Percentiles rank a stretch among this genome's conserved stretches.
Conservation (phyloP, 2,329 filamentous ascomycete genomes). For the Lecanicillium sp. region DNA sequence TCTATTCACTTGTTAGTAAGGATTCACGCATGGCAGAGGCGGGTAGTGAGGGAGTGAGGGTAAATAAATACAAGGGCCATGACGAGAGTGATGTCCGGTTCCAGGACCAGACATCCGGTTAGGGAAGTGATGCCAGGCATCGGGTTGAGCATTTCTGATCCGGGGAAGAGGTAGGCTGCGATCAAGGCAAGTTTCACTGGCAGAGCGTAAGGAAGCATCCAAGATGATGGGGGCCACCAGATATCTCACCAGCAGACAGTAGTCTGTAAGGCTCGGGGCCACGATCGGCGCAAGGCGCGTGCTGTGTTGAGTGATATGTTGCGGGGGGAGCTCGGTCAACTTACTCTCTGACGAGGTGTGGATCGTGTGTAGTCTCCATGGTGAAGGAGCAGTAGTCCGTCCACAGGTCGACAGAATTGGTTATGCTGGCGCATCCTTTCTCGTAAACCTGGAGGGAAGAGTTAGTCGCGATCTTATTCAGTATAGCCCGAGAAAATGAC, state of each 20-base stretch:
- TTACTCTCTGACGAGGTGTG: slow-evolving; percentile 99
- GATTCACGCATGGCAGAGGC: slow-evolving; percentile 7
- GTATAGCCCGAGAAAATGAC: slow-evolving; percentile 20
- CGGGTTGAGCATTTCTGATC: slow-evolving; percentile 11
- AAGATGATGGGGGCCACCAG: slow-evolving; percentile 49
- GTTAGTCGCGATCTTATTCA: slow-evolving; percentile 14
- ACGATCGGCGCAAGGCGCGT: slow-evolving; percentile 27
- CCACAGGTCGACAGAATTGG: slow-evolving; percentile 93
- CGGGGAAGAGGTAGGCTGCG: slow-evolving; percentile 28
- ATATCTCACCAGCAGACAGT: slow-evolving; percentile 62
- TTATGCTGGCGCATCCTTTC: slow-evolving; percentile 86
- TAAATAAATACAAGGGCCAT: slow-evolving; percentile 21
- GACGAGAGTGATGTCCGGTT: slow-evolving; percentile 10
- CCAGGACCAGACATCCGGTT: background rate
- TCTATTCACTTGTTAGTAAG: slow-evolving; percentile 44
- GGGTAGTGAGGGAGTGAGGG: slow-evolving; percentile 17
- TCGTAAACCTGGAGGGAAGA: slow-evolving; percentile 72
- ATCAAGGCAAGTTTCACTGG: slow-evolving; percentile 53
- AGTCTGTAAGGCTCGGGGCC: slow-evolving; percentile 30
- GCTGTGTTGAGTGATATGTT: slow-evolving; percentile 47
- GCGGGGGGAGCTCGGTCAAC: slow-evolving; percentile 65
- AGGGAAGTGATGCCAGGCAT: slow-evolving; percentile 12
- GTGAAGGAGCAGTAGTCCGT: slow-evolving; percentile 97
- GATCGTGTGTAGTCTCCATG: slow-evolving; percentile 91
- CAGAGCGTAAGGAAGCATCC: slow-evolving; percentile 60